A percentile compares a stretch with the other conserved stretches of the same genome.
phyloP scores from a whole-genome alignment of 2,329 filamentous ascomycete genomes.

The Aspergillus nomiae region DNA sequence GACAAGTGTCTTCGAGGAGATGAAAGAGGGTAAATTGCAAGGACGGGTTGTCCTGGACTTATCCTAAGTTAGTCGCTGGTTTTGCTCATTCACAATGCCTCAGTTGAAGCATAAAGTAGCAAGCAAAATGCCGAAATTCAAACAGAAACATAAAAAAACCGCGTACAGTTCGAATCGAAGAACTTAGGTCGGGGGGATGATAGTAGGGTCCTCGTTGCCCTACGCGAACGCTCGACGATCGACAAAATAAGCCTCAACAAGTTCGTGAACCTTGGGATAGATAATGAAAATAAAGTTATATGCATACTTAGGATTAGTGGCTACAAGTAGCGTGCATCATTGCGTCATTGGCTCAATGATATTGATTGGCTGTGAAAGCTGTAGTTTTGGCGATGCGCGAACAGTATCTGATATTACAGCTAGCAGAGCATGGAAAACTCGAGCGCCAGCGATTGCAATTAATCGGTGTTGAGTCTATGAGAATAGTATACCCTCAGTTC shows the following conservation, averaged over 20 bases:
- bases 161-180: neutral
- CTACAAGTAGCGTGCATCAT: too few relatives aligned
- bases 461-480: too few relatives aligned
- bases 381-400: too few relatives aligned
- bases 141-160: neutral
- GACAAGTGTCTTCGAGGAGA: constrained; percentile 49
- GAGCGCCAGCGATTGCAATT: too few relatives aligned
- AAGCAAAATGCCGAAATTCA: neutral
- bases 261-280: neutral
- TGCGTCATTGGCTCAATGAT: too few relatives aligned
- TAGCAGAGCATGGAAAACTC: too few relatives aligned
- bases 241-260: neutral
- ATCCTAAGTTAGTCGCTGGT: constrained; percentile 18
- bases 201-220: too few relatives aligned
- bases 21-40: constrained; percentile 47
- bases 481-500: neutral
- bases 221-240: neutral
- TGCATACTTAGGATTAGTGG: neutral
- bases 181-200: neutral
- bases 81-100: neutral
- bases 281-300: neutral
- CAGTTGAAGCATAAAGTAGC: neutral
- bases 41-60: constrained; percentile 53
- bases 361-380: too few relatives aligned
- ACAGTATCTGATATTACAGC: too few relatives aligned